Base-by-base conservation (phyloP, 805 yeast species). In the Candida hispaniensis region DNA sequence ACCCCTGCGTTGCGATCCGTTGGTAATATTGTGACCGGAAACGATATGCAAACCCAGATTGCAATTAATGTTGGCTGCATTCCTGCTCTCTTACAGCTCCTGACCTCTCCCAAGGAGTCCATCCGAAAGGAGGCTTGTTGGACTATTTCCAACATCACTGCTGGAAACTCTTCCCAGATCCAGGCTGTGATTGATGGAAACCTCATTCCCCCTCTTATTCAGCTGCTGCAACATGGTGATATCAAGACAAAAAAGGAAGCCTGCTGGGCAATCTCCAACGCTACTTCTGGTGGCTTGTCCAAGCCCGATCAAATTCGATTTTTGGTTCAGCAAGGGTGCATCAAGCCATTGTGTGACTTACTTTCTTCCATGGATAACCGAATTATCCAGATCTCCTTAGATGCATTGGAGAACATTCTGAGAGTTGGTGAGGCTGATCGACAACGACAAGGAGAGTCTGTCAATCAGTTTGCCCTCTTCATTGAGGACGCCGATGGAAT, bases 401-500 rank as follows among this genome's bases (percentile, higher is more conserved):
- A 91, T 60, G 94, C 95, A 3, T 68, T 91, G 51, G 94, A 83
- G 56, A 88, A 91, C 57, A 85, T 91, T 46, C 67, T 91, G 50
- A 81, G 81, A 61, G 81, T 85, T 64, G 98, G 98, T 48, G 97
- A 91, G 58, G 62, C 76, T 59, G 95, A 85, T 53, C 81, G 75
- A 60, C 94, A 85, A 52, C 67, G 75, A 38, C 67, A 71, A 41
- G 80, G 79, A 39, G 56, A 75, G 11, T 59, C 67, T 32, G 68
- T 75, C 50, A 91, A 91, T 61, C 82, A 80, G 57, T 79, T 86
- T 55, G 94, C 97, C 16, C 69, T 85, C 44, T 83, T 62, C 62
- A 80, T 91, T 54, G 98, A 91, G 64, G 96, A 88, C 58, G 96
- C 96, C 26, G 97, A 96, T 50, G 98, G 98, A 44, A 79, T 85